These are phyloP conservation scores for Nepenthes mirabilis DNA, from an alignment of 148 eudicot genomes.

Conservation along the genomic window DNA sequence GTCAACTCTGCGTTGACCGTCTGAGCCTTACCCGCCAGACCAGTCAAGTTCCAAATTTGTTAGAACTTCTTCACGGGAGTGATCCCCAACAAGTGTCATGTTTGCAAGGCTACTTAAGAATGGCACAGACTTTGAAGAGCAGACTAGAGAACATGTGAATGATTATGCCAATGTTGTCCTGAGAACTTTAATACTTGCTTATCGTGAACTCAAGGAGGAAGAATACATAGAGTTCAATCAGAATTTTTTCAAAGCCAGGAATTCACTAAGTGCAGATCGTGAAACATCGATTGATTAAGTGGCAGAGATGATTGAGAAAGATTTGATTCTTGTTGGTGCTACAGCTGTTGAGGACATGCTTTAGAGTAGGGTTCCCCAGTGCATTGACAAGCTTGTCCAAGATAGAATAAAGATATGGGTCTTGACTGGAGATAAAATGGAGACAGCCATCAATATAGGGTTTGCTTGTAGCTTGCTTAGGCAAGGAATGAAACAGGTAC, in stretches of 20 bases:
- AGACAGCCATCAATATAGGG: slow-evolving; percentile 99
- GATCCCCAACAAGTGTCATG: too few relatives aligned
- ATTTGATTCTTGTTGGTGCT: slow-evolving; percentile 89
- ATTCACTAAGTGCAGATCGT: slow-evolving; percentile 68
- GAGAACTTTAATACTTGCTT: slow-evolving; percentile 81
- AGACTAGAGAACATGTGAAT: slow-evolving; percentile 73
- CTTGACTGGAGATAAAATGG: slow-evolving; percentile 98
- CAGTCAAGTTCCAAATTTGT: too few relatives aligned
- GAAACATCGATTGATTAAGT: slow-evolving; percentile 57
- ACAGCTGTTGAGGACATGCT: slow-evolving; percentile 99
- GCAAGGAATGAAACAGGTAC: slow-evolving; percentile 92
- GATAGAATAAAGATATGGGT: slow-evolving; percentile 99
- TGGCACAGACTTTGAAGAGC: slow-evolving; percentile 58
- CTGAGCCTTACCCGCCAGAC: too few relatives aligned
- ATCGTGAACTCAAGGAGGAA: slow-evolving; percentile 55
- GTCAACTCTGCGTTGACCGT: too few relatives aligned
- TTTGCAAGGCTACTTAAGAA: slow-evolving; percentile 60
- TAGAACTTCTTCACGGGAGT: too few relatives aligned
- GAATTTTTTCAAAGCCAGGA: slow-evolving; percentile 55
- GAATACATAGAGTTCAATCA: slow-evolving; percentile 53
- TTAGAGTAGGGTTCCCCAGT: slow-evolving; percentile 96
- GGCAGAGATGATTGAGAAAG: slow-evolving; percentile 57
- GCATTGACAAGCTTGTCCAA: slow-evolving; percentile 98
- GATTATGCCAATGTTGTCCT: slow-evolving; percentile 94
- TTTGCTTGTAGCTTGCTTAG: slow-evolving; percentile 91